Percentiles rank a stretch among this genome's conserved stretches.
Evolutionary conservation across 2,329 filamentous ascomycete genomes (phyloP).

Genomic region (Aspergillus piperis): DNA sequence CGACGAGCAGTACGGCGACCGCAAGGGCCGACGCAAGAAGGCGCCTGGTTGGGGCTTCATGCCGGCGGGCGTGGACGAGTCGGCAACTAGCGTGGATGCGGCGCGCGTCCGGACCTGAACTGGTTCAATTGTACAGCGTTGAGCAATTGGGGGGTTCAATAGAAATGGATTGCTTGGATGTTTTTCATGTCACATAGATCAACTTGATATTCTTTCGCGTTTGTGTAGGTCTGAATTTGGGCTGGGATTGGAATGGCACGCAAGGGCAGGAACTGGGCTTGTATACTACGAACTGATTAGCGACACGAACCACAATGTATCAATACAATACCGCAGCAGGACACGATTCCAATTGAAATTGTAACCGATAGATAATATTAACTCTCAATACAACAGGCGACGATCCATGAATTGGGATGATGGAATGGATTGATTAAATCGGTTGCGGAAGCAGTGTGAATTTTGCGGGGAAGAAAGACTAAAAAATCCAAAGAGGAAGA

Average conservation of each 20-base stretch:
- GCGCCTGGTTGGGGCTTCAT: constrained; percentile 55
- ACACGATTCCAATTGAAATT: neutral
- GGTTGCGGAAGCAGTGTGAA: neutral
- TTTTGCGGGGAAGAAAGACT: neutral
- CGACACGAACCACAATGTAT: constrained; percentile 31
- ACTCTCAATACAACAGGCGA: too few relatives aligned
- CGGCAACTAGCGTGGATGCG: constrained; percentile 34
- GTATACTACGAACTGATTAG: constrained; percentile 30
- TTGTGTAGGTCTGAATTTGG: constrained; percentile 8
- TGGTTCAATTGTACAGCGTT: neutral
- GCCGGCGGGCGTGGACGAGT: constrained; percentile 36
- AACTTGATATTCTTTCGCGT: constrained; percentile 1
- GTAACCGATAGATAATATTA: too few relatives aligned
- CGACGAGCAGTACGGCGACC: constrained; percentile 90
- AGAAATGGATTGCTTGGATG: constrained; percentile 7
- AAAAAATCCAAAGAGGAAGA: neutral
- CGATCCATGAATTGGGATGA: neutral
- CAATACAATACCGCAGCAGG: constrained; percentile 21
- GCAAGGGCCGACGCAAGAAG: constrained; percentile 66
- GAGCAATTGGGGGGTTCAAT: neutral
- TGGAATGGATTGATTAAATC: neutral
- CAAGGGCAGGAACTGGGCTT: constrained; percentile 8
- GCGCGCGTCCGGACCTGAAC: constrained; percentile 44
- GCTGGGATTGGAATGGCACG: constrained; percentile 4
- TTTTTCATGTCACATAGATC: constrained; percentile 9